Evolutionary conservation across 2,329 filamentous ascomycete species (phyloP).

Genomic region (Colletotrichum sp.): DNA sequence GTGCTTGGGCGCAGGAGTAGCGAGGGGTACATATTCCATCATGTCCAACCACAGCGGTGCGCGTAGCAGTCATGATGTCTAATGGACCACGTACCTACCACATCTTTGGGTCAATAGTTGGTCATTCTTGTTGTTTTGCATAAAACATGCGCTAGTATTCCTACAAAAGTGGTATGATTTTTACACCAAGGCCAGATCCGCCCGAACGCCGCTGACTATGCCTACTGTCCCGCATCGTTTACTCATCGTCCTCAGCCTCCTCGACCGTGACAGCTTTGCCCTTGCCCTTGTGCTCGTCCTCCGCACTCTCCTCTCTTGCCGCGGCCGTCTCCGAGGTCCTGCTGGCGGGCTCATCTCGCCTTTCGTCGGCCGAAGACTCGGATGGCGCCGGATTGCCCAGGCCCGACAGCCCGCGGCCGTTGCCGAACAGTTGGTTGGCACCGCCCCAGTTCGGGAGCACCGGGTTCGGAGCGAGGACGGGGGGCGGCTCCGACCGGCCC

Average conservation of each 20-base stretch:
- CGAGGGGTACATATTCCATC: neutral
- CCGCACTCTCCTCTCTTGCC: constrained; percentile 2
- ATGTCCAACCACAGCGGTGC: neutral
- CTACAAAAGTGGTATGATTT: constrained; percentile 19
- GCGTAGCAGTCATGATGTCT: neutral
- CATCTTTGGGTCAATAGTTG: neutral
- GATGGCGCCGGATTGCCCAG: neutral
- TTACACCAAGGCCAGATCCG: constrained; percentile 9
- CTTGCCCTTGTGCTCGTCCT: constrained; percentile 42
- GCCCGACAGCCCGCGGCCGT: constrained; percentile 23
- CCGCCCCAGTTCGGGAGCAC: constrained; percentile 57
- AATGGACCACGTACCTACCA: neutral
- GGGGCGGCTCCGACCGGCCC: constrained; percentile 27
- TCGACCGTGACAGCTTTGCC: constrained; percentile 52
- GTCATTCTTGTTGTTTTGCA: neutral
- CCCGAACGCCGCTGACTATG: constrained; percentile 14
- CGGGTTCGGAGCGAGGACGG: constrained; percentile 54
- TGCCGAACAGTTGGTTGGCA: constrained; percentile 52
- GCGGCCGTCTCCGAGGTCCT: neutral
- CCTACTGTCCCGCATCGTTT: constrained; percentile 13
- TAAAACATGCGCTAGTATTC: constrained; percentile 9
- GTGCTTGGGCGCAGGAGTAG: neutral
- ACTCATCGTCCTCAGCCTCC: constrained; percentile 45
- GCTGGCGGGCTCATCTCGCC: constrained; percentile 6
- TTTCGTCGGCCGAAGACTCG: constrained; percentile 11